A percentile compares a stretch with the other conserved stretches of the same genome.
phyloP scores from a whole-genome alignment of 495 filamentous ascomycete genomes.

The Aspergillus steynii region DNA sequence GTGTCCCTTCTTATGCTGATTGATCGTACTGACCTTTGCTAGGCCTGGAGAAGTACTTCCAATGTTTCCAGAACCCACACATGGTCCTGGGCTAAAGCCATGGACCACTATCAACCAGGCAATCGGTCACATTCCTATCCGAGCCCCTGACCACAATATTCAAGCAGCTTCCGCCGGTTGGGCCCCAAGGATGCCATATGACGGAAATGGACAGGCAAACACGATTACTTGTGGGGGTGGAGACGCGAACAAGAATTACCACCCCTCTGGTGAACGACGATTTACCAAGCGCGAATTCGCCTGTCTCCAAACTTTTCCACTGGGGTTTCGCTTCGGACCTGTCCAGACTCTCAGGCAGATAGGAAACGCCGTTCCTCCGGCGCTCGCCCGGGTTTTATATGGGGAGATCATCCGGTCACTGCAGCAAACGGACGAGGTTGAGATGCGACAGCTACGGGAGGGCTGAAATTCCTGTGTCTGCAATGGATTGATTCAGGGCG shows the following conservation, averaged over 20 bases:
- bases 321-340: slow-evolving; percentile 57
- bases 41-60: slow-evolving; percentile 78
- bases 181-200: slow-evolving; percentile 26
- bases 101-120: slow-evolving; percentile 47
- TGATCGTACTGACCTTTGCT: slow-evolving; percentile 17
- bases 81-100: slow-evolving; percentile 42
- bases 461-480: too few species aligned
- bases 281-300: slow-evolving; percentile 77
- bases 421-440: slow-evolving; percentile 53
- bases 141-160: slow-evolving; percentile 49
- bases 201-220: slow-evolving; percentile 49
- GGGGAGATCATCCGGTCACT: slow-evolving; percentile 57
- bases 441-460: slow-evolving; percentile 11
- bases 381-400: slow-evolving; percentile 60
- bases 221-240: slow-evolving; percentile 74
- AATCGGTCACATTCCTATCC: slow-evolving; percentile 45
- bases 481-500: too few species aligned
- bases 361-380: slow-evolving; percentile 83
- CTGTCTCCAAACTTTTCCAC: slow-evolving; percentile 72
- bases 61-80: slow-evolving; percentile 65
- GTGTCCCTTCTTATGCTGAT: slow-evolving; percentile 7
- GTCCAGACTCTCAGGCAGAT: slow-evolving; percentile 64
- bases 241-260: slow-evolving; percentile 53
- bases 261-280: slow-evolving; percentile 65
- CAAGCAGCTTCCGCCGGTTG: slow-evolving; percentile 22